phyloP scores from a whole-genome alignment of 2,329 filamentous ascomycete genomes.

The Epichloe sp. region DNA sequence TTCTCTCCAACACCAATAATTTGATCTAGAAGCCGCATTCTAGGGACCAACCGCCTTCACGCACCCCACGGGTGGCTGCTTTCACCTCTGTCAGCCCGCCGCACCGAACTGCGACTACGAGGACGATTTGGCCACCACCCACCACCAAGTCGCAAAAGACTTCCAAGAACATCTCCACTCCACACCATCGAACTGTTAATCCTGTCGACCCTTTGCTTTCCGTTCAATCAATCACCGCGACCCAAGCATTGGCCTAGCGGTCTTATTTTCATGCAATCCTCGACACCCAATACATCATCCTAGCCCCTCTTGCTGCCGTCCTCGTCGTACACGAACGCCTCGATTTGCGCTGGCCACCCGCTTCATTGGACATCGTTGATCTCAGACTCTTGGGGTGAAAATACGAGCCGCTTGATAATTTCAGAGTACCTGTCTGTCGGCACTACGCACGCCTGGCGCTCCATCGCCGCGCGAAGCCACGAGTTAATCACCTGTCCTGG shows the following conservation, averaged over 20 bases:
- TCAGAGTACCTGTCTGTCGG: slow-evolving; percentile 8
- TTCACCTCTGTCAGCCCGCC: not conserved
- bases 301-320: slow-evolving; percentile 7
- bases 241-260: slow-evolving; percentile 1
- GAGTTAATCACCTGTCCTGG: slow-evolving; percentile 9
- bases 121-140: not conserved
- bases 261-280: slow-evolving; percentile 4
- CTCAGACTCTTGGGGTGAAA: slow-evolving; percentile 9
- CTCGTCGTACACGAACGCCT: slow-evolving; percentile 14
- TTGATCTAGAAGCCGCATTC: not conserved
- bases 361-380: slow-evolving; percentile 13
- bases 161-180: slow-evolving; percentile 4
- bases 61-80: slow-evolving; percentile 14
- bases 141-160: slow-evolving; percentile 1
- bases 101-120: not conserved
- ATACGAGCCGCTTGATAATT: slow-evolving; percentile 17
- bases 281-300: slow-evolving; percentile 5
- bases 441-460: slow-evolving; percentile 12
- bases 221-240: slow-evolving; percentile 1
- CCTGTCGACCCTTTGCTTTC: slow-evolving; percentile 1
- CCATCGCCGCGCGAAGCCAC: slow-evolving; percentile 13
- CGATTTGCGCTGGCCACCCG: slow-evolving; percentile 9
- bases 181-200: not conserved
- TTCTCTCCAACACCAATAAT: not conserved
- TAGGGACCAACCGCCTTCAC: not conserved